phyloP scores from a whole-genome alignment of 2,329 filamentous ascomycete genomes.

The Pyricularia sp. region DNA sequence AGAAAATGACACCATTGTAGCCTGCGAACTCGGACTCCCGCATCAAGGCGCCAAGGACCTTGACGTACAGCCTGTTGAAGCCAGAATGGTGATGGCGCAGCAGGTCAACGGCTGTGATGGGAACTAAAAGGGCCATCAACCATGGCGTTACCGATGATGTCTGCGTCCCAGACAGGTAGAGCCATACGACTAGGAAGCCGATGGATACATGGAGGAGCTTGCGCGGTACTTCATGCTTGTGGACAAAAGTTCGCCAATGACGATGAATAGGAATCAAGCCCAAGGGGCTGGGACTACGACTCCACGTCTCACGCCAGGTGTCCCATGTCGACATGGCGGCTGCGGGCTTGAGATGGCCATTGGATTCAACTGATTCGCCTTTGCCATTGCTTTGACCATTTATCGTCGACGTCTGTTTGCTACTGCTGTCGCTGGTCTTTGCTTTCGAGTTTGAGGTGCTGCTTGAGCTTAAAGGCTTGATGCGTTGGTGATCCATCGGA shows the following conservation, averaged over 20 bases:
- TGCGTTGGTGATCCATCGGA: conserved; percentile 36
- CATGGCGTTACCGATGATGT: conserved; percentile 68
- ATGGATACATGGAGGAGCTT: conserved; percentile 93
- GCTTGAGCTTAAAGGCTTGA: neutral
- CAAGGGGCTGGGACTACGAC: conserved; percentile 80
- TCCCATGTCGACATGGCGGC: conserved; percentile 40
- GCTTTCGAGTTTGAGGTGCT: neutral
- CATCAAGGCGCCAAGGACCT: conserved; percentile 78
- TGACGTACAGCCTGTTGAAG: conserved; percentile 81
- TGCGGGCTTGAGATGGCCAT: conserved; percentile 61
- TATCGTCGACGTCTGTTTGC: conserved; percentile 12
- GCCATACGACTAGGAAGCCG: conserved; percentile 79
- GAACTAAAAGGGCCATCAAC: conserved; percentile 67
- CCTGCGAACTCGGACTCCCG: conserved; percentile 87
- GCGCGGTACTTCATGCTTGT: conserved; percentile 92
- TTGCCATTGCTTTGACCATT: conserved; percentile 9
- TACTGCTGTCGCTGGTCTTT: neutral
- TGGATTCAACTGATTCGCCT: conserved; percentile 20
- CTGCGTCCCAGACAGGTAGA: conserved; percentile 72
- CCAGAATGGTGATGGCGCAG: conserved; percentile 69
- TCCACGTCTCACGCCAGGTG: conserved; percentile 69
- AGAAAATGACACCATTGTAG: conserved; percentile 96
- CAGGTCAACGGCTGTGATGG: conserved; percentile 70
- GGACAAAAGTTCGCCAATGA: conserved; percentile 81
- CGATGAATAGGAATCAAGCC: conserved; percentile 91